phyloP scores from a whole-genome alignment of 2,329 filamentous ascomycete genomes.

The Penicillium sp. region DNA sequence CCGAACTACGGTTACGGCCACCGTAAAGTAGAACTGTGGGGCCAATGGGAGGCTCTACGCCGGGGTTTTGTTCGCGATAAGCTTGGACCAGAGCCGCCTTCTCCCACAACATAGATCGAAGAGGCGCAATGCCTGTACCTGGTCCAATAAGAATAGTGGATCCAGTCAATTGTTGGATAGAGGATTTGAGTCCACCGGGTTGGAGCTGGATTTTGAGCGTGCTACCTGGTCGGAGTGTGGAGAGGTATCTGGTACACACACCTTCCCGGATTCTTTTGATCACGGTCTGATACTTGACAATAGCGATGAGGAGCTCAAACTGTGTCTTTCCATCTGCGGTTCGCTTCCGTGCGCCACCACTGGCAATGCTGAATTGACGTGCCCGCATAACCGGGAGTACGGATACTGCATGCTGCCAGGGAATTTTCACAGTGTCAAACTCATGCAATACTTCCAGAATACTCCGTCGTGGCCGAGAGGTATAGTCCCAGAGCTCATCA shows the following conservation, averaged over 20 bases:
- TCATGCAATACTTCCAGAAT: constrained; percentile 92
- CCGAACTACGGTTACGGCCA: constrained; percentile 69
- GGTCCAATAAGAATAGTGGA: constrained; percentile 79
- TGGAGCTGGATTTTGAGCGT: constrained; percentile 60
- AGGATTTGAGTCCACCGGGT: constrained; percentile 53
- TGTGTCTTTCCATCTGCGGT: constrained; percentile 42
- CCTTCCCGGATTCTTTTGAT: constrained; percentile 81
- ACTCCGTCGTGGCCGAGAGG: constrained; percentile 81
- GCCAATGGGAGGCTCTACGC: constrained; percentile 33
- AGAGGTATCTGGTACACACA: constrained; percentile 85
- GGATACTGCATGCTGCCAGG: constrained; percentile 68
- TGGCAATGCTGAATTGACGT: constrained; percentile 92
- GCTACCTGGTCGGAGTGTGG: constrained; percentile 60
- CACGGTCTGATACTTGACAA: constrained; percentile 88
- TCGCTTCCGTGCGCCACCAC: constrained; percentile 57
- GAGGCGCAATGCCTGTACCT: constrained; percentile 83
- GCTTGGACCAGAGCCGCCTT: constrained; percentile 49
- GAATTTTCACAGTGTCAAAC: constrained; percentile 80
- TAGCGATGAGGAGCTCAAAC: constrained; percentile 76
- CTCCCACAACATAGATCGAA: constrained; percentile 78
- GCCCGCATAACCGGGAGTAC: constrained; percentile 80
- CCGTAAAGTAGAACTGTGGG: constrained; percentile 75
- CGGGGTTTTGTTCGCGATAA: constrained; percentile 29
- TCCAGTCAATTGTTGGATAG: constrained; percentile 45
- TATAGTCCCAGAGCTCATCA: constrained; percentile 95